These are phyloP conservation scores for Fusarium sororula DNA, from an alignment of 2,329 filamentous ascomycete genomes.

Conservation along the genomic window DNA sequence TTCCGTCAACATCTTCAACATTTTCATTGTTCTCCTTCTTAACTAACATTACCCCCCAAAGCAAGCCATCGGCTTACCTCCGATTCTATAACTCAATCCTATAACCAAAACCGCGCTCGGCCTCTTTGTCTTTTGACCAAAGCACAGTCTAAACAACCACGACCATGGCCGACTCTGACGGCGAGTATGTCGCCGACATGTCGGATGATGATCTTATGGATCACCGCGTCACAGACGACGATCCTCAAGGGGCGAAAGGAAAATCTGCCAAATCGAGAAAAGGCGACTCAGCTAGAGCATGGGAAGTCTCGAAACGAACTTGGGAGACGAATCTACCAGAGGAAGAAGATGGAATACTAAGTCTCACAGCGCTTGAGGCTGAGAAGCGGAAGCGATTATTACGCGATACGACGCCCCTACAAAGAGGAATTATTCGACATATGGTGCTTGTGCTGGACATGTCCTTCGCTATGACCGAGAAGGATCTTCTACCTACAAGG, in stretches of 20 bases:
- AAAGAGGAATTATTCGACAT: constrained; percentile 97
- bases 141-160: not conserved
- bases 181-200: constrained; percentile 71
- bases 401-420: constrained; percentile 93
- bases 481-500: constrained; percentile 89
- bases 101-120: not conserved
- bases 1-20: constrained; percentile 29
- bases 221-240: constrained; percentile 55
- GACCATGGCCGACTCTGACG: constrained; percentile 77
- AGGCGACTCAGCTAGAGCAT: constrained; percentile 62
- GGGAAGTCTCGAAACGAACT: constrained; percentile 73
- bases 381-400: constrained; percentile 83
- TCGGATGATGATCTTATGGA: constrained; percentile 72
- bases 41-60: not conserved
- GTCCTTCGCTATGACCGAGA: constrained; percentile 92
- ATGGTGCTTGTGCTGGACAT: constrained; percentile 91
- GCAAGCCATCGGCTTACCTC: not conserved
- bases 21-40: not conserved
- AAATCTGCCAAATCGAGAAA: constrained; percentile 45
- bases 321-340: constrained; percentile 75
- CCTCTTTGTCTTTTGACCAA: not conserved
- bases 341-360: constrained; percentile 82
- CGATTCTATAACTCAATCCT: not conserved
- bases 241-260: constrained; percentile 43
- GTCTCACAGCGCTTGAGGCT: constrained; percentile 81